Conservation (phyloP, 2,329 filamentous ascomycete species). For the Eutypa lata region DNA sequence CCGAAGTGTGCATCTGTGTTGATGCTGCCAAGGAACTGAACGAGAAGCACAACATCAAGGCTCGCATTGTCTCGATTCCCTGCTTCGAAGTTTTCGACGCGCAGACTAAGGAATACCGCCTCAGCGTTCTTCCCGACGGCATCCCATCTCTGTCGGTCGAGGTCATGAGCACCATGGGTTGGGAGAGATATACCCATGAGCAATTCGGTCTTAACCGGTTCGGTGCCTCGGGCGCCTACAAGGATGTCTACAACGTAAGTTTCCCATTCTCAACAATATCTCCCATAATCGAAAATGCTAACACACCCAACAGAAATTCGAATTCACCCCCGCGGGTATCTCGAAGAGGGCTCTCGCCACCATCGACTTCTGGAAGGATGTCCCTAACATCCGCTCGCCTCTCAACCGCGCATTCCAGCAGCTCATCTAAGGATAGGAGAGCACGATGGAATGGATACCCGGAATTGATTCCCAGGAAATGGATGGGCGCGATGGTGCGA, state of each 20-base stretch:
- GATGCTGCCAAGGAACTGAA: slow-evolving; percentile 89
- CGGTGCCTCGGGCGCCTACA: slow-evolving; percentile 94
- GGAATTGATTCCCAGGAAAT: neutral
- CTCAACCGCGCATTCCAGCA: slow-evolving; percentile 98
- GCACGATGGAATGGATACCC: neutral
- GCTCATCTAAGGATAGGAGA: slow-evolving; percentile 65
- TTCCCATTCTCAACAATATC: neutral
- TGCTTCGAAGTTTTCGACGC: slow-evolving; percentile 97
- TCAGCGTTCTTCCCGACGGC: slow-evolving; percentile 88
- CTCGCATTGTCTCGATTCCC: slow-evolving; percentile 91
- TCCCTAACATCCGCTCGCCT: slow-evolving; percentile 85
- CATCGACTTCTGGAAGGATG: slow-evolving; percentile 95
- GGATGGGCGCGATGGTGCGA: neutral
- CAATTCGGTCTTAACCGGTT: slow-evolving; percentile 99
- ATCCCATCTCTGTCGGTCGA: slow-evolving; percentile 92
- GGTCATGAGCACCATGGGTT: slow-evolving; percentile 95
- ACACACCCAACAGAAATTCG: slow-evolving; percentile 75
- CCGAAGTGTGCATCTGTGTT: slow-evolving; percentile 90
- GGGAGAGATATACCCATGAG: slow-evolving; percentile 99
- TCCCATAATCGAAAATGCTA: slow-evolving; percentile 23
- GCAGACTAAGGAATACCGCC: slow-evolving; percentile 91
- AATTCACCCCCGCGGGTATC: slow-evolving; percentile 96
- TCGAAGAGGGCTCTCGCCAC: slow-evolving; percentile 91
- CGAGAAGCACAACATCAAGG: slow-evolving; percentile 82
- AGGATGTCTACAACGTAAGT: slow-evolving; percentile 90